Evolutionary conservation across 192 early-diverging fungal species (phyloP).

Genomic region (Chytriomyces sp.): DNA sequence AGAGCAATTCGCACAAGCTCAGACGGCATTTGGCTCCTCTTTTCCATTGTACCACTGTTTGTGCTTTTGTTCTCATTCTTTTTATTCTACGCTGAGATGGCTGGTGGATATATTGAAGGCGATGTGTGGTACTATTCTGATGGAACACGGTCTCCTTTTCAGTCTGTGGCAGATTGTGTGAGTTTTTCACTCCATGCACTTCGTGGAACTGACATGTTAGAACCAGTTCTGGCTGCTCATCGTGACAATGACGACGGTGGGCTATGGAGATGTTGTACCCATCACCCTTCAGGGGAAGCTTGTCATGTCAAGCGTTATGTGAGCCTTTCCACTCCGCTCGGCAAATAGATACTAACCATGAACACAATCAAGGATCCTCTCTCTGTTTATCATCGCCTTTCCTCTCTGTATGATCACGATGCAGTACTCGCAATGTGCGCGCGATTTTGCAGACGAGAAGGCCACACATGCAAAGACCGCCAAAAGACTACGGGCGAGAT

Average conservation of each 20-base stretch:
- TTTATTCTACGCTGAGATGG: slow-evolving; percentile 25
- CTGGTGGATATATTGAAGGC: slow-evolving; percentile 1
- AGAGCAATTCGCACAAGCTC: slow-evolving; percentile 9
- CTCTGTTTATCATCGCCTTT: slow-evolving; percentile 38
- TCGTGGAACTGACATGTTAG: neutral
- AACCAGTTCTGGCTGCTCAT: slow-evolving; percentile 18
- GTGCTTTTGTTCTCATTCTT: slow-evolving; percentile 23
- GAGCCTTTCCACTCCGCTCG: neutral
- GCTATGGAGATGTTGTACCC: slow-evolving; percentile 33
- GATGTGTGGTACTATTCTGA: slow-evolving; percentile 23
- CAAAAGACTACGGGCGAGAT: neutral
- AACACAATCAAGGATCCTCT: slow-evolving; percentile 13
- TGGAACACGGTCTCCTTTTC: slow-evolving; percentile 14
- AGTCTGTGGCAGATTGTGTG: slow-evolving; percentile 22
- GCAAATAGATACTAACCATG: no score
- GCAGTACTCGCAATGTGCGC: slow-evolving; percentile 32
- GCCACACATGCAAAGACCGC: neutral
- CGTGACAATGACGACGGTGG: slow-evolving; percentile 31
- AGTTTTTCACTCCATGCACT: neutral
- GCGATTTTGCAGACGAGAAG: slow-evolving; percentile 2
- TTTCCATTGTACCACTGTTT: slow-evolving; percentile 7
- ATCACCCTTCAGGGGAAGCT: slow-evolving; percentile 28
- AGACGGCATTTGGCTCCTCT: slow-evolving; percentile 20
- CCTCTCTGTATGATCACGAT: slow-evolving; percentile 47
- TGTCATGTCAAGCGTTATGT: slow-evolving; percentile 14